Evolutionary conservation across 2,329 filamentous ascomycete species (phyloP).

Genomic region (Phyllosticta citrichinensis): DNA sequence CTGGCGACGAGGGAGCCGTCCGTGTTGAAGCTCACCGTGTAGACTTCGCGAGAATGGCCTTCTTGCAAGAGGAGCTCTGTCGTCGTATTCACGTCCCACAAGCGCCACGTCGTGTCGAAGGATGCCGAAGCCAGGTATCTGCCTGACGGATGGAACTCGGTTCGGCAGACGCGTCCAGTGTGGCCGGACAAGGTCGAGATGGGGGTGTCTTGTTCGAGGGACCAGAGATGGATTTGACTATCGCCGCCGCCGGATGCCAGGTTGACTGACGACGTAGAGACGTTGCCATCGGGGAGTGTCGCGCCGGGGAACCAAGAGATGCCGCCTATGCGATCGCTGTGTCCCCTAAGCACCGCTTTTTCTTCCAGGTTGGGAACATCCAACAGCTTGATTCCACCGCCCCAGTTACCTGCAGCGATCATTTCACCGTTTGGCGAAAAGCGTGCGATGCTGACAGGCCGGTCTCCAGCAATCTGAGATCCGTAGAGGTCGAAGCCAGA

Average conservation of each 20-base stretch:
- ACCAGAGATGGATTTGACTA: slow-evolving; percentile 83
- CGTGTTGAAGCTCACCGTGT: slow-evolving; percentile 76
- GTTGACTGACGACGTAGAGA: slow-evolving; percentile 67
- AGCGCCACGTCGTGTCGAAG: slow-evolving; percentile 90
- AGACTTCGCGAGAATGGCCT: slow-evolving; percentile 89
- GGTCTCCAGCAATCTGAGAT: slow-evolving; percentile 83
- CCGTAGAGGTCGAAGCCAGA: slow-evolving; percentile 82
- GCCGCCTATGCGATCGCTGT: slow-evolving; percentile 82
- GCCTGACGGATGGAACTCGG: slow-evolving; percentile 91
- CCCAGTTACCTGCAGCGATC: slow-evolving; percentile 88
- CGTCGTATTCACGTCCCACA: slow-evolving; percentile 86
- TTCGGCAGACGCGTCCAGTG: slow-evolving; percentile 74
- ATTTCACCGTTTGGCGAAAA: slow-evolving; percentile 78
- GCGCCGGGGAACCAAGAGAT: slow-evolving; percentile 82
- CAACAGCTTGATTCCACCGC: slow-evolving; percentile 76
- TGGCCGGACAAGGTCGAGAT: slow-evolving; percentile 75
- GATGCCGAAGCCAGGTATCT: slow-evolving; percentile 85
- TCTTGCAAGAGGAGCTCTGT: slow-evolving; percentile 82
- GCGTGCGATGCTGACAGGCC: slow-evolving; percentile 83
- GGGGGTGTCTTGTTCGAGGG: slow-evolving; percentile 74
- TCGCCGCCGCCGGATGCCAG: slow-evolving; percentile 86
- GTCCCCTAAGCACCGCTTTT: slow-evolving; percentile 66
- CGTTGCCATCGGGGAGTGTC: slow-evolving; percentile 58
- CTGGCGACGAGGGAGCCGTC: slow-evolving; percentile 87
- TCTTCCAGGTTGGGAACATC: slow-evolving; percentile 73